phyloP scores from a whole-genome alignment of 2,329 filamentous ascomycete species.

The Fusarium albidum region DNA sequence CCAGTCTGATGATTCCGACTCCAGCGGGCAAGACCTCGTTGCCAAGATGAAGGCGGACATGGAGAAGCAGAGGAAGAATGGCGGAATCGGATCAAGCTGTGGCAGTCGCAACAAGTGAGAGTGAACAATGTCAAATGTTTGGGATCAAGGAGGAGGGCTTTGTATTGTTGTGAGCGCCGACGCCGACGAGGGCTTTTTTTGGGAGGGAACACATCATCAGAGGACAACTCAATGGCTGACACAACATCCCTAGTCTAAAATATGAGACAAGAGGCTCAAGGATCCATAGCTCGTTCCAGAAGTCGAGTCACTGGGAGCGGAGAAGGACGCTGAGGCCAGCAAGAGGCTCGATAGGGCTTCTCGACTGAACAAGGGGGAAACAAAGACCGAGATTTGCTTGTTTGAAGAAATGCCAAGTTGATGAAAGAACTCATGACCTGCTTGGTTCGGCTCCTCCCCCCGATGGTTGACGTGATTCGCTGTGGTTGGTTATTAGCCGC shows the following conservation, averaged over 20 bases:
- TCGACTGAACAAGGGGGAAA: conserved; percentile 1
- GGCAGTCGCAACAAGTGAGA: conserved; percentile 15
- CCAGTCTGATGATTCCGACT: conserved; percentile 22
- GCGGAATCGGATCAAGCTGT: conserved; percentile 27
- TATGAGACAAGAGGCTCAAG: conserved; percentile 21
- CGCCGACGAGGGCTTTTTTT: conserved; percentile 14
- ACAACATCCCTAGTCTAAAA: conserved; percentile 3
- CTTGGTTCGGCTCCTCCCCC: conserved; percentile 2
- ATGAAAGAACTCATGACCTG: not conserved
- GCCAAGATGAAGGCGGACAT: conserved; percentile 20
- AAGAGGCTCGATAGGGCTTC: conserved; percentile 11
- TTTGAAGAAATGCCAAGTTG: conserved; percentile 4
- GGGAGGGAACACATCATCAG: not conserved
- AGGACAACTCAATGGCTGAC: not conserved
- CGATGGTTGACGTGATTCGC: conserved; percentile 32
- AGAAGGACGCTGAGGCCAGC: conserved; percentile 6
- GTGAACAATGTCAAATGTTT: conserved; percentile 1
- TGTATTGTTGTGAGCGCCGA: conserved; percentile 15
- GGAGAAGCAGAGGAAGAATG: conserved; percentile 16
- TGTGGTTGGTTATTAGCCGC: conserved; percentile 35
- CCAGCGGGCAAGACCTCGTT: conserved; percentile 19
- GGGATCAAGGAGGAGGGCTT: not conserved
- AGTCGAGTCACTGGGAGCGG: not conserved
- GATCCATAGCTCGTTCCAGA: conserved; percentile 5
- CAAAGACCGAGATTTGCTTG: conserved; percentile 29